Percentiles rank a stretch among this genome's conserved stretches.
These are phyloP conservation scores for Fusarium abutilonis DNA, from an alignment of 2,329 filamentous ascomycete species.

Conservation along the genomic window DNA sequence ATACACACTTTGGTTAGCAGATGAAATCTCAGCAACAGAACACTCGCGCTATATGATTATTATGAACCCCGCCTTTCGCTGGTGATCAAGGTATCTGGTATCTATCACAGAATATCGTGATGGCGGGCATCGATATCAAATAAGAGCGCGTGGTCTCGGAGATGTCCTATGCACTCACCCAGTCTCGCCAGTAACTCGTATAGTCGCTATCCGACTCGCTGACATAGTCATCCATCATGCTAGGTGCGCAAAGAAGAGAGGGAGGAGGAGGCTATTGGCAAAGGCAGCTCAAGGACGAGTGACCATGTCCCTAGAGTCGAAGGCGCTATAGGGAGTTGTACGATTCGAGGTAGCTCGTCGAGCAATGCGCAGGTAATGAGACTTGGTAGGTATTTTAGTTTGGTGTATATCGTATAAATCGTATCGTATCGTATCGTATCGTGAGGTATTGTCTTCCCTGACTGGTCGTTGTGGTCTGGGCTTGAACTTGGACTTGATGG, in stretches of 20 bases:
- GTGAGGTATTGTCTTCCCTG: slow-evolving; percentile 18
- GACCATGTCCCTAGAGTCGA: slow-evolving; percentile 41
- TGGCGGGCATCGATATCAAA: background rate
- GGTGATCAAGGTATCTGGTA: background rate
- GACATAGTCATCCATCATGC: slow-evolving; percentile 92
- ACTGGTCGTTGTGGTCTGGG: slow-evolving; percentile 1
- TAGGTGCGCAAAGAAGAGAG: slow-evolving; percentile 24
- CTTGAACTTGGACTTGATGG: slow-evolving; percentile 30
- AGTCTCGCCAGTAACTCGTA: slow-evolving; percentile 99
- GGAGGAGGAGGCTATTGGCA: slow-evolving; percentile 24
- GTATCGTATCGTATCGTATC: slow-evolving; percentile 23
- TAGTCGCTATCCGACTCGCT: slow-evolving; percentile 99
- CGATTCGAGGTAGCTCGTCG: background rate
- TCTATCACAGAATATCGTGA: background rate
- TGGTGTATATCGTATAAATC: slow-evolving; percentile 11
- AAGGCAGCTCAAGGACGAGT: slow-evolving; percentile 42
- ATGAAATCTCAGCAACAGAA: slow-evolving; percentile 2
- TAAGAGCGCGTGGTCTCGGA: slow-evolving; percentile 10
- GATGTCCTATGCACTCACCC: slow-evolving; percentile 72
- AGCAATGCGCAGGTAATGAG: slow-evolving; percentile 20
- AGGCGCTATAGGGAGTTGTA: background rate
- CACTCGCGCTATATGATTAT: slow-evolving; percentile 6
- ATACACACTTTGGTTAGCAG: slow-evolving; percentile 28
- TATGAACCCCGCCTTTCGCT: slow-evolving; percentile 23
- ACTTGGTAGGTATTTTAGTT: slow-evolving; percentile 9